Evolutionary conservation across 2,329 filamentous ascomycete genomes (phyloP).

Genomic region (Lachnellula arida): DNA sequence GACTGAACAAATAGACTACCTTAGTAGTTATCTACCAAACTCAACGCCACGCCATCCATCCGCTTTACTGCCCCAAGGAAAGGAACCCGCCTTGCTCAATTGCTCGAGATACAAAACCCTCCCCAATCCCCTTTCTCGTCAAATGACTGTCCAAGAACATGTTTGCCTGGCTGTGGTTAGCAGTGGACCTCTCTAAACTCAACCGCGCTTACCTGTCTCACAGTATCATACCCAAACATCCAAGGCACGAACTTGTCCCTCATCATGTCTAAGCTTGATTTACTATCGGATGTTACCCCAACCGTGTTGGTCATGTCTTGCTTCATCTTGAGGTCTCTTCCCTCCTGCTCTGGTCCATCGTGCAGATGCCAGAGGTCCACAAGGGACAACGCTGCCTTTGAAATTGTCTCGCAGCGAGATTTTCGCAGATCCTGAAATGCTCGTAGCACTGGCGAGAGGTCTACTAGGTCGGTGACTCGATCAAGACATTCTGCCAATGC

Average conservation of each 20-base stretch:
- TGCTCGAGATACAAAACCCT: neutral
- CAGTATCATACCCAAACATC: slow-evolving; percentile 59
- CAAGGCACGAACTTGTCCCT: slow-evolving; percentile 56
- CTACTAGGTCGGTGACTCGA: slow-evolving; percentile 38
- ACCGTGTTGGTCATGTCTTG: slow-evolving; percentile 46
- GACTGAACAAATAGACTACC: too few species aligned
- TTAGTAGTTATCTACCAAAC: too few species aligned
- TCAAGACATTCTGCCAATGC: slow-evolving; percentile 54
- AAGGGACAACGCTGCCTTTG: slow-evolving; percentile 51
- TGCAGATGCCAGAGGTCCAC: slow-evolving; percentile 41
- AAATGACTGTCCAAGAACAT: neutral
- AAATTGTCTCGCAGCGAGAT: slow-evolving; percentile 46
- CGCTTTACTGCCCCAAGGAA: neutral
- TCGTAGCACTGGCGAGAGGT: slow-evolving; percentile 39
- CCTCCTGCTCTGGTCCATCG: slow-evolving; percentile 51
- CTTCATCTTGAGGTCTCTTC: slow-evolving; percentile 47
- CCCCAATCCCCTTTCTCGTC: neutral
- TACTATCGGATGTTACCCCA: neutral
- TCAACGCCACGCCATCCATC: too few species aligned
- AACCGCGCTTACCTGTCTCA: slow-evolving; percentile 39
- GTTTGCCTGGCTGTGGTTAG: neutral
- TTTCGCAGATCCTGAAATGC: slow-evolving; percentile 44
- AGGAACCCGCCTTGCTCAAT: neutral
- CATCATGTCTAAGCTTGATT: slow-evolving; percentile 37
- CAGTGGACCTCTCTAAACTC: neutral